Evolutionary conservation across 2,329 filamentous ascomycete species (phyloP).

Genomic region (Pezicula radicicola): DNA sequence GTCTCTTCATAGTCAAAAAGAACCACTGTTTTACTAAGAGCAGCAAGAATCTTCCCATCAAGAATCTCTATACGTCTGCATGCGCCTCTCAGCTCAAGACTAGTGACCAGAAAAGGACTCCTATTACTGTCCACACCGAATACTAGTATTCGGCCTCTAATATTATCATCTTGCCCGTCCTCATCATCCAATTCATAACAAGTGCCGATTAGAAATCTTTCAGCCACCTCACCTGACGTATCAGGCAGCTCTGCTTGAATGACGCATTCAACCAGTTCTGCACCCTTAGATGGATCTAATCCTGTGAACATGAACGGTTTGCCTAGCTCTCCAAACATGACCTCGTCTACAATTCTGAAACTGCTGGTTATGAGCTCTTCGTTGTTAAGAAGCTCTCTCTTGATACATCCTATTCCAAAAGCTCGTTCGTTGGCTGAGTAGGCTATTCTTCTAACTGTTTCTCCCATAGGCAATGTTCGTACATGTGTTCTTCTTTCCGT

Average conservation of each 20-base stretch:
- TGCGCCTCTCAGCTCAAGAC: constrained; percentile 70
- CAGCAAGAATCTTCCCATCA: constrained; percentile 76
- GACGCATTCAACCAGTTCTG: constrained; percentile 82
- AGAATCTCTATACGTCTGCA: constrained; percentile 77
- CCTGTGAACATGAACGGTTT: constrained; percentile 61
- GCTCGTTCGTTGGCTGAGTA: constrained; percentile 77
- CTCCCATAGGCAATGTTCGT: constrained; percentile 70
- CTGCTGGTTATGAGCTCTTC: constrained; percentile 75
- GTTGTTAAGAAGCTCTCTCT: constrained; percentile 65
- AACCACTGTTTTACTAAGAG: constrained; percentile 82
- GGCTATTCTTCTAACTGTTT: constrained; percentile 82
- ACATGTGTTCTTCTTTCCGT: constrained; percentile 86
- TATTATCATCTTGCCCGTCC: constrained; percentile 44
- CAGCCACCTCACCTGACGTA: constrained; percentile 52
- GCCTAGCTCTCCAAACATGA: constrained; percentile 76
- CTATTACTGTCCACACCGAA: constrained; percentile 78
- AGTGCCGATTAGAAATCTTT: constrained; percentile 90
- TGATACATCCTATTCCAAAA: constrained; percentile 85
- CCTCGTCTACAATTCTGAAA: constrained; percentile 89
- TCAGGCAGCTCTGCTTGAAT: constrained; percentile 71
- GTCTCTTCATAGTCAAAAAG: constrained; percentile 54
- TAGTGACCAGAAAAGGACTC: constrained; percentile 68
- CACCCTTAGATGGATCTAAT: constrained; percentile 39
- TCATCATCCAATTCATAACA: constrained; percentile 61
- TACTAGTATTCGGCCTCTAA: constrained; percentile 77